These are phyloP conservation scores for Dioscorea alata DNA, from an alignment of 106 monocot species.

Conservation along the genomic window DNA sequence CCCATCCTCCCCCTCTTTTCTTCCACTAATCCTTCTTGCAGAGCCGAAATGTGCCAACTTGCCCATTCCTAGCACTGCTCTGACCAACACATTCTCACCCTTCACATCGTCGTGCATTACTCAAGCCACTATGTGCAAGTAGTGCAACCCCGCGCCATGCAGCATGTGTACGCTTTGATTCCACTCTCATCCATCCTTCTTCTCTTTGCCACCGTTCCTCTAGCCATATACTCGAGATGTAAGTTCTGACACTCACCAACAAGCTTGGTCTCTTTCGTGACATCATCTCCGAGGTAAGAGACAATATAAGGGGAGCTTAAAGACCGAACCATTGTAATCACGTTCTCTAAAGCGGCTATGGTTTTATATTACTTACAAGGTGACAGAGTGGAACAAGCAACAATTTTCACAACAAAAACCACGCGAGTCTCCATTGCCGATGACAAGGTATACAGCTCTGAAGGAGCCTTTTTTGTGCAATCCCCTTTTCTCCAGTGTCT, in stretches of 20 bases:
- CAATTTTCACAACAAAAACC: conserved; percentile 74
- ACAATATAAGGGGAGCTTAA: conserved; percentile 45
- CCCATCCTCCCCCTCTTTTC: neutral
- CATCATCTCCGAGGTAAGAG: conserved; percentile 38
- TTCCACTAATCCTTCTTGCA: conserved; percentile 22
- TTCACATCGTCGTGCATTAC: conserved; percentile 58
- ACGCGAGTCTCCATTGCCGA: conserved; percentile 19
- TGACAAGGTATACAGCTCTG: conserved; percentile 55
- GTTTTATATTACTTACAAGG: neutral
- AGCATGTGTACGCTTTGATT: conserved; percentile 18
- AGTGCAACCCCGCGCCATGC: conserved; percentile 29
- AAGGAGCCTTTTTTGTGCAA: too few relatives aligned
- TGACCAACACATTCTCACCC: conserved; percentile 40
- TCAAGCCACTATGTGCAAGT: conserved; percentile 30
- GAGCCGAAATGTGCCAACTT: conserved; percentile 53
- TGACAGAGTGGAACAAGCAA: neutral
- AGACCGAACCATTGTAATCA: conserved; percentile 31
- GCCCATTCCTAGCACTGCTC: neutral
- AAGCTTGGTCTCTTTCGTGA: neutral
- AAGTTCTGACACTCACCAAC: conserved; percentile 24
- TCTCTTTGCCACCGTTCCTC: conserved; percentile 28
- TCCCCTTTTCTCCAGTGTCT: too few relatives aligned
- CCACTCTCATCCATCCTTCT: conserved; percentile 17
- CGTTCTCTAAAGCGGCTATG: conserved; percentile 28
- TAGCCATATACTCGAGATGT: conserved; percentile 42